Base-by-base conservation (phyloP, 345 rosid genomes). In the Boechera retrofracta region DNA sequence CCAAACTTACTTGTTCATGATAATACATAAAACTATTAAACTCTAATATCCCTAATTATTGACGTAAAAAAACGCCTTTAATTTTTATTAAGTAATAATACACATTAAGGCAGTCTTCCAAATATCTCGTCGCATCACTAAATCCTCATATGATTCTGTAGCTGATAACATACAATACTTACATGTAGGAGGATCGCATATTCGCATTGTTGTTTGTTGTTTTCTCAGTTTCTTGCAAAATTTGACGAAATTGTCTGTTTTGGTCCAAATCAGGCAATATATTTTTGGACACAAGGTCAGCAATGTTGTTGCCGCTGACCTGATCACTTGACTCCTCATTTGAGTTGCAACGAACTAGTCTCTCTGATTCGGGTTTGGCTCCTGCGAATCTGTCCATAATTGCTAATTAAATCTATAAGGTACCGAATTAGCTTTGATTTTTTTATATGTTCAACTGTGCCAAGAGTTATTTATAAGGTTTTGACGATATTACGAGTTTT, bases 121-220 rank as follows among this genome's bases (percentile, higher is more conserved):
- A 13, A 6, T 29, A 55, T 55, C 38, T 6, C 5, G 38, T 55
- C 13, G 60, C 60, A 12, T 55, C 18, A 29, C 60, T 29, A 36
- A 55, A 55, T 11, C 59, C 11, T 54, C 35, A 28, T 54, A 54
- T 28, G 59, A 54, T 28, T 54, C 16, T 7, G 9, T 54, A 54
- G 59, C 59, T 54, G 8, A 6, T 54, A 54, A 11, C 59, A 11
- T 54, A 54, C 59, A 28, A 28, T 28, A 54, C 60, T 55, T 29
- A 29, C 36, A 29, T 35, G 38, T 6, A 12, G 11, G 38, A 56
- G 7, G 11, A 8, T 21, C 24, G 24, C 24, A 21, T 21, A 21
- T 21, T 36, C 4, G n/a, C 6, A 56, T 6, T 29, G 38, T 29
- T 29, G 60, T 55, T 7, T 55, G 38, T 55, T 55, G 60, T 21